These are phyloP conservation scores for Leishmania guyanensis DNA, from an alignment of 208 protist genomes.

Conservation along the genomic window DNA sequence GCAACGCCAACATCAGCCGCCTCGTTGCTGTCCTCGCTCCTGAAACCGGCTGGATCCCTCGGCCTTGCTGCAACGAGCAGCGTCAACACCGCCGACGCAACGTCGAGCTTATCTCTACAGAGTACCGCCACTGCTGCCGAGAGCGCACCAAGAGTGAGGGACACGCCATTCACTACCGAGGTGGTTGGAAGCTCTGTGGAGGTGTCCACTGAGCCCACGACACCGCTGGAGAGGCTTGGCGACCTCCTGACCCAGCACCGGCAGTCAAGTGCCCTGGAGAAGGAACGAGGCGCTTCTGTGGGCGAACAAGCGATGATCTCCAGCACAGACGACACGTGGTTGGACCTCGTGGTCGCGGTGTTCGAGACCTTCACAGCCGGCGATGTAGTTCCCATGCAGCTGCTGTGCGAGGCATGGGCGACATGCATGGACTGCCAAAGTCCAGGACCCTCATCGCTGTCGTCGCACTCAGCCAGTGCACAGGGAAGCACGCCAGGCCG, in stretches of 20 bases:
- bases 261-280: background rate
- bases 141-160: background rate
- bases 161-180: background rate
- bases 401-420: background rate
- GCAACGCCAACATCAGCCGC: background rate
- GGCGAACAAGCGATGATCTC: background rate
- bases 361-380: constrained; percentile 15
- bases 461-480: too few relatives aligned
- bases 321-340: background rate
- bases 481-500: background rate
- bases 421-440: background rate
- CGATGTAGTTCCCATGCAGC: constrained; percentile 11
- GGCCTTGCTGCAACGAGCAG: constrained; percentile 1
- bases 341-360: background rate
- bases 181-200: background rate
- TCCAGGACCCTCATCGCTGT: background rate
- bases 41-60: constrained; percentile 10
- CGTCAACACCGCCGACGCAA: background rate
- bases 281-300: background rate
- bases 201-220: background rate
- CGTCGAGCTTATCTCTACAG: background rate
- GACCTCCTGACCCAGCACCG: background rate
- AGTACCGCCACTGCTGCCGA: background rate
- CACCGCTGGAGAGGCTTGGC: background rate
- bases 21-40: constrained; percentile 5